phyloP scores from a whole-genome alignment of 495 filamentous ascomycete genomes.

The Lineolata rhizophorae region DNA sequence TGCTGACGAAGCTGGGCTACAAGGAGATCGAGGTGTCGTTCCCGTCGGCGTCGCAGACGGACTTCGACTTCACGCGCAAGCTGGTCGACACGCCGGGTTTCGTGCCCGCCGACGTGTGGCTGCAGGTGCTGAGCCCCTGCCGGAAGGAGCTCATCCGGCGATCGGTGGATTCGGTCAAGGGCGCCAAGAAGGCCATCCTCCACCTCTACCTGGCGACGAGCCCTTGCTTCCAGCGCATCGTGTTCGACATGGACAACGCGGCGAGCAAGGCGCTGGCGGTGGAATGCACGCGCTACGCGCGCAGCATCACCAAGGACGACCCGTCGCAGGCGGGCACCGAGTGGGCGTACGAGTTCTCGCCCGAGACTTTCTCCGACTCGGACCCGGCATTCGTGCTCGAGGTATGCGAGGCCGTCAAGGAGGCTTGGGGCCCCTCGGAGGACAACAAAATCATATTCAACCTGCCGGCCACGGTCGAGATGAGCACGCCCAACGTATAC shows the following conservation, averaged over 20 bases:
- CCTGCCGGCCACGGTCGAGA: slow-evolving; percentile 87
- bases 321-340: slow-evolving; percentile 51
- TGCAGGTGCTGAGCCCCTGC: slow-evolving; percentile 89
- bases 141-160: slow-evolving; percentile 77
- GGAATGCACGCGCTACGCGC: slow-evolving; percentile 63
- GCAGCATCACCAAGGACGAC: slow-evolving; percentile 89
- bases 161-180: slow-evolving; percentile 76
- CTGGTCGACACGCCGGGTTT: slow-evolving; percentile 71
- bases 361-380: slow-evolving; percentile 90
- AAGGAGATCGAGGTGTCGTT: slow-evolving; percentile 98
- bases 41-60: slow-evolving; percentile 79
- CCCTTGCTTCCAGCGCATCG: slow-evolving; percentile 73
- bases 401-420: slow-evolving; percentile 88
- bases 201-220: slow-evolving; percentile 94
- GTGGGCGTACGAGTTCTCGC: slow-evolving; percentile 92
- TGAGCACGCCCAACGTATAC: slow-evolving; percentile 89
- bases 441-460: slow-evolving; percentile 92
- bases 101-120: slow-evolving; percentile 81
- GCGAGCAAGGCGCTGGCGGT: slow-evolving; percentile 69
- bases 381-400: slow-evolving; percentile 61
- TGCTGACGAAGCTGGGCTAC: slow-evolving; percentile 84
- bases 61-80: slow-evolving; percentile 85
- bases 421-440: slow-evolving; percentile 69
- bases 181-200: slow-evolving; percentile 84
- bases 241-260: slow-evolving; percentile 72